phyloP scores from a whole-genome alignment of 495 filamentous ascomycete species.

The Rhypophila decipiens region DNA sequence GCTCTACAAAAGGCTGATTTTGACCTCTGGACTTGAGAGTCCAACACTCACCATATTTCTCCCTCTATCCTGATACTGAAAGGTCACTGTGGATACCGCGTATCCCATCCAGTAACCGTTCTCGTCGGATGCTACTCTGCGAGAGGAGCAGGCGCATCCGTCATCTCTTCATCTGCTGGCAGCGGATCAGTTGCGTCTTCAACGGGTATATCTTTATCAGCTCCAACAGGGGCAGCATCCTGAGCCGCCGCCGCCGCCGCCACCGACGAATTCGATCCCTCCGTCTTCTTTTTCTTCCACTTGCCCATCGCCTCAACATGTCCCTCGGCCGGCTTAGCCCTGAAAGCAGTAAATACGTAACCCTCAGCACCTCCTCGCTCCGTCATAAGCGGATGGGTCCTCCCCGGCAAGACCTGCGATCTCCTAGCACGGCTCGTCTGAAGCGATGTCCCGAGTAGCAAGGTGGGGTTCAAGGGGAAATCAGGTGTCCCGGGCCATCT shows the following conservation, averaged over 20 bases:
- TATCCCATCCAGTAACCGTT: too few species aligned
- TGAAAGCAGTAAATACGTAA: slow-evolving; percentile 77
- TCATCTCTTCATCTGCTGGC: too few species aligned
- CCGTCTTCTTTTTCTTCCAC: slow-evolving; percentile 56
- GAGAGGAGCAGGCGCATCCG: too few species aligned
- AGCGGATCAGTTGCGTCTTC: not conserved
- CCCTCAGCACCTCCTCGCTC: slow-evolving; percentile 81
- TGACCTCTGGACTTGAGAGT: too few species aligned
- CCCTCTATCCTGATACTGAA: too few species aligned
- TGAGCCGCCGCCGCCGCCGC: slow-evolving; percentile 22
- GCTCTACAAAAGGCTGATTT: too few species aligned
- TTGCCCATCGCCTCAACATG: slow-evolving; percentile 78
- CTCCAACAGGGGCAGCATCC: not conserved
- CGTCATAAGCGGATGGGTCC: slow-evolving; percentile 93
- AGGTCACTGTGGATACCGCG: too few species aligned
- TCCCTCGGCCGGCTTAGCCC: slow-evolving; percentile 70
- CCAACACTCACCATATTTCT: too few species aligned
- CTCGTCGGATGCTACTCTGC: too few species aligned
- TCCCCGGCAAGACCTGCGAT: slow-evolving; percentile 87
- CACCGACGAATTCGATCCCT: slow-evolving; percentile 21
- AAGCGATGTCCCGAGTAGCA: slow-evolving; percentile 70
- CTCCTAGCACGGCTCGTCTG: slow-evolving; percentile 67
- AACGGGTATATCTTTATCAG: not conserved
- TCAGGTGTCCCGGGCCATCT: slow-evolving; percentile 54
- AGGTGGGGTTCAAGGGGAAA: slow-evolving; percentile 76